phyloP scores from a whole-genome alignment of 768 basidiomycete genomes.

The Punctularia strigosozonata region DNA sequence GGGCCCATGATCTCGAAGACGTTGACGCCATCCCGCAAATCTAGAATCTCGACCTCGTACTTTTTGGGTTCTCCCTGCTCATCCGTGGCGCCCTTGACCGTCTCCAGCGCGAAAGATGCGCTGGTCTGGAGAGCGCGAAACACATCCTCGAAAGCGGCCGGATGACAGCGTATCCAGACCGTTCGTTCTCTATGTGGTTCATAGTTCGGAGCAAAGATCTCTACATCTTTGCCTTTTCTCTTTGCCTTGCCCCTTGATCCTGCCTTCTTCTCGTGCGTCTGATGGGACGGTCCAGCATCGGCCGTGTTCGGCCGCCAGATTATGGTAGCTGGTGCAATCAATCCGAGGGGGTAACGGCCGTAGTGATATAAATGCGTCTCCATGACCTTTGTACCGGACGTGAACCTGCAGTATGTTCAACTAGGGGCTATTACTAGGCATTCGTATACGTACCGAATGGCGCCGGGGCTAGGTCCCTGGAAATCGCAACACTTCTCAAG shows the following conservation, averaged over 20 bases:
- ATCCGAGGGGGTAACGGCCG: slow-evolving; percentile 50
- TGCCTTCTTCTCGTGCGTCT: slow-evolving; percentile 9
- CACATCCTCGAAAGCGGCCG: slow-evolving; percentile 50
- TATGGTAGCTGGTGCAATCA: slow-evolving; percentile 61
- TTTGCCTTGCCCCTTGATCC: slow-evolving; percentile 19
- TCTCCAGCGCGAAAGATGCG: slow-evolving; percentile 36
- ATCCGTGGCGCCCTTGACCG: slow-evolving; percentile 15
- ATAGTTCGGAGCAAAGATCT: slow-evolving; percentile 10
- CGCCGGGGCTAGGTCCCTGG: slow-evolving; percentile 45
- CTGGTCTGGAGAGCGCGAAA: slow-evolving; percentile 38
- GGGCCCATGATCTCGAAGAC: slow-evolving; percentile 89
- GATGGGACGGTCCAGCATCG: neutral
- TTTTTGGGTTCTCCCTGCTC: slow-evolving; percentile 11
- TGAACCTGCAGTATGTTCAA: slow-evolving; percentile 48
- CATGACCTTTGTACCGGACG: slow-evolving; percentile 51
- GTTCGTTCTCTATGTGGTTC: slow-evolving; percentile 25
- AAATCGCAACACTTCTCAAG: slow-evolving; percentile 54
- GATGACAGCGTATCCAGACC: slow-evolving; percentile 76
- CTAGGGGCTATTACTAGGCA: too few species aligned
- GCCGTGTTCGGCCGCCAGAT: slow-evolving; percentile 49
- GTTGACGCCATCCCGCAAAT: slow-evolving; percentile 61
- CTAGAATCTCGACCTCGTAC: slow-evolving; percentile 49
- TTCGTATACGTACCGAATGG: slow-evolving; percentile 36
- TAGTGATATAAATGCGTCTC: slow-evolving; percentile 59
- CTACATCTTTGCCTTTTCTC: slow-evolving; percentile 13